Conservation (phyloP, 1,284 basidiomycete species). For the Cryptococcus sp. region DNA sequence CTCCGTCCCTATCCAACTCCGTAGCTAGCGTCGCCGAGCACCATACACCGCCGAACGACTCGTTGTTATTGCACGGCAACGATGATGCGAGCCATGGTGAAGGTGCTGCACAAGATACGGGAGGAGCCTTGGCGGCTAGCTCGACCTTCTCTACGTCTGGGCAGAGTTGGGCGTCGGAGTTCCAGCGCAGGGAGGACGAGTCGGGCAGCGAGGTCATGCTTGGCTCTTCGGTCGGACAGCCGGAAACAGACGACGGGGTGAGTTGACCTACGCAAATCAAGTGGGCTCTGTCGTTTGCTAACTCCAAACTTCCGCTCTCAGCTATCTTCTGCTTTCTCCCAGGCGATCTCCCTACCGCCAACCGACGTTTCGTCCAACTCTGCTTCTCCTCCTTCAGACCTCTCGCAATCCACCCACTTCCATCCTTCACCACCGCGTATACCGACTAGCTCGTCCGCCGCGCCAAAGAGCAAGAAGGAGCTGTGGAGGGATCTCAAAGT, state of each 20-base stretch:
- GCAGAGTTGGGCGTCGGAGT: constrained; percentile 44
- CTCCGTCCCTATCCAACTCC: constrained; percentile 6
- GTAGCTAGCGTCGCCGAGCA: constrained; percentile 1
- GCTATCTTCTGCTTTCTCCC: constrained; percentile 43
- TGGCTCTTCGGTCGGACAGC: constrained; percentile 16
- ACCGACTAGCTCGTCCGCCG: constrained; percentile 2
- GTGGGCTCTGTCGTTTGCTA: neutral
- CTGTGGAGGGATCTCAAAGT: constrained; percentile 52
- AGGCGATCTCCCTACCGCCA: constrained; percentile 47
- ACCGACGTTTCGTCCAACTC: constrained; percentile 44
- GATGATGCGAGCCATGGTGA: neutral
- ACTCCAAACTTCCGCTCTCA: constrained; percentile 5
- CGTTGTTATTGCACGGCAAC: constrained; percentile 24
- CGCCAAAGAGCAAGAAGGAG: constrained; percentile 45
- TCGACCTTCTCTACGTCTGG: constrained; percentile 3
- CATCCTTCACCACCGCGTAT: constrained; percentile 25
- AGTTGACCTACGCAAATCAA: constrained; percentile 6
- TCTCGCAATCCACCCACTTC: constrained; percentile 22
- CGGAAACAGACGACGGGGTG: constrained; percentile 37
- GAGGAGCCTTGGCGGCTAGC: too few species aligned
- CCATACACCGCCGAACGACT: constrained; percentile 24
- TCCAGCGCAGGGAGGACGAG: constrained; percentile 16
- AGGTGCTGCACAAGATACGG: too few species aligned
- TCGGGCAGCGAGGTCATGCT: constrained; percentile 20
- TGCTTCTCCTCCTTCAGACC: constrained; percentile 37